Percentiles rank a stretch among this genome's conserved stretches.
phyloP scores from a whole-genome alignment of 75 land plant species.

The Pseudotsuga menziesii region DNA sequence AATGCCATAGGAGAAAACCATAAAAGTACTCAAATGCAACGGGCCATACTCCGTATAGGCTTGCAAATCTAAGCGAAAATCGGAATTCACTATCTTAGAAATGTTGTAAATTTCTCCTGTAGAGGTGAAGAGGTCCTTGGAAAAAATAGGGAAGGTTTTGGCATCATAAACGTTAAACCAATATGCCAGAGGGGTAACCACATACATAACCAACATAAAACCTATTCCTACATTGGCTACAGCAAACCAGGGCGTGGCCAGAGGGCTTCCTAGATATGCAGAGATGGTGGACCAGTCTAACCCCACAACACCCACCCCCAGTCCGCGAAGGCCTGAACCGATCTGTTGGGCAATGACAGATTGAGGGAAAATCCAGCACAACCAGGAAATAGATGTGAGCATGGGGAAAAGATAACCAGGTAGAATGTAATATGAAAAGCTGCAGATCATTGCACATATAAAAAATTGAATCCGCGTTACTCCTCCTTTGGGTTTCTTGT shows the following conservation, averaged over 20 bases:
- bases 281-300: slow-evolving; percentile 31
- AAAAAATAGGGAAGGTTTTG: slow-evolving; percentile 31
- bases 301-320: slow-evolving; percentile 29
- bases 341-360: slow-evolving; percentile 30
- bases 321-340: slow-evolving; percentile 31
- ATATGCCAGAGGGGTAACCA: slow-evolving; percentile 20
- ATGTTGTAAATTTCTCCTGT: slow-evolving; percentile 19
- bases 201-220: slow-evolving; percentile 18
- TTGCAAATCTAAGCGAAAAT: slow-evolving; percentile 15
- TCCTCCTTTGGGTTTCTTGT: slow-evolving; percentile 12
- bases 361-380: slow-evolving; percentile 29
- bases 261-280: slow-evolving; percentile 29
- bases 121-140: slow-evolving; percentile 16
- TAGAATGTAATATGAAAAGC: slow-evolving; percentile 27
- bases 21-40: slow-evolving; percentile 22
- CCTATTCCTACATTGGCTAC: slow-evolving; percentile 22
- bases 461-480: slow-evolving; percentile 27
- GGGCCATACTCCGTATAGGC: slow-evolving; percentile 14
- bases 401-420: slow-evolving; percentile 32
- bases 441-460: slow-evolving; percentile 14
- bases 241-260: slow-evolving; percentile 34
- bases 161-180: slow-evolving; percentile 27
- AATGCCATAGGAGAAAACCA: slow-evolving; percentile 29
- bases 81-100: neutral
- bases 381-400: slow-evolving; percentile 31